phyloP scores from a whole-genome alignment of 805 yeast genomes.

The Teunomyces funiuensis region DNA sequence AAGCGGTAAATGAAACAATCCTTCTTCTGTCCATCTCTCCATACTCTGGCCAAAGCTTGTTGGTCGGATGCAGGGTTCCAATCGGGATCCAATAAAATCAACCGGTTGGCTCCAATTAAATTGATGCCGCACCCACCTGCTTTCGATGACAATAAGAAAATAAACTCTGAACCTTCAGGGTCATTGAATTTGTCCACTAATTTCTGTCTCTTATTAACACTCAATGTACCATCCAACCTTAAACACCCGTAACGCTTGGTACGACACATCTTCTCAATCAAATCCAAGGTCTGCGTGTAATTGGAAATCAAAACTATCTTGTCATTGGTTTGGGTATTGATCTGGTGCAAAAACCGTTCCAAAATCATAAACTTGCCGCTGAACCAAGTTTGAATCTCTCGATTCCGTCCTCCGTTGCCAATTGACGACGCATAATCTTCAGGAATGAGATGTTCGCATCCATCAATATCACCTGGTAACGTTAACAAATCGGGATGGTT shows the following conservation, averaged over 20 bases:
- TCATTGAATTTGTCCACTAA: slow-evolving; percentile 89
- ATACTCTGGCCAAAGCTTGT: slow-evolving; percentile 95
- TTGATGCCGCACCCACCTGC: slow-evolving; percentile 99
- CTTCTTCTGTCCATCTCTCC: slow-evolving; percentile 99
- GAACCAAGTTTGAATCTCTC: slow-evolving; percentile 74
- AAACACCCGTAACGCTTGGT: slow-evolving; percentile 69
- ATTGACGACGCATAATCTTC: slow-evolving; percentile 62
- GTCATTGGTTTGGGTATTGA: slow-evolving; percentile 81
- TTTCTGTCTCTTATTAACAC: slow-evolving; percentile 87
- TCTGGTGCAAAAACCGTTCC: slow-evolving; percentile 78
- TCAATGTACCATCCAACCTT: slow-evolving; percentile 90
- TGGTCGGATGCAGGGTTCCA: slow-evolving; percentile 99
- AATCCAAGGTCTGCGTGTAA: slow-evolving; percentile 90
- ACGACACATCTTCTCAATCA: slow-evolving; percentile 86
- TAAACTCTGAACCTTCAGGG: slow-evolving; percentile 84
- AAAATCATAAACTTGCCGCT: slow-evolving; percentile 87
- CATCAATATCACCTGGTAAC: slow-evolving; percentile 76
- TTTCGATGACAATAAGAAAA: slow-evolving; percentile 86
- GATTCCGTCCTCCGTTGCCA: slow-evolving; percentile 26
- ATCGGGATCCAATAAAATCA: slow-evolving; percentile 84
- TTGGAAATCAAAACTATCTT: slow-evolving; percentile 93
- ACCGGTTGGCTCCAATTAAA: slow-evolving; percentile 91
- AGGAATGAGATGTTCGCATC: slow-evolving; percentile 65
- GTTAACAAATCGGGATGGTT: slow-evolving; percentile 88
- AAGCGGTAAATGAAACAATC: slow-evolving; percentile 94